phyloP scores from a whole-genome alignment of 176 grass and related monocot species.

The Oryza meyeriana region DNA sequence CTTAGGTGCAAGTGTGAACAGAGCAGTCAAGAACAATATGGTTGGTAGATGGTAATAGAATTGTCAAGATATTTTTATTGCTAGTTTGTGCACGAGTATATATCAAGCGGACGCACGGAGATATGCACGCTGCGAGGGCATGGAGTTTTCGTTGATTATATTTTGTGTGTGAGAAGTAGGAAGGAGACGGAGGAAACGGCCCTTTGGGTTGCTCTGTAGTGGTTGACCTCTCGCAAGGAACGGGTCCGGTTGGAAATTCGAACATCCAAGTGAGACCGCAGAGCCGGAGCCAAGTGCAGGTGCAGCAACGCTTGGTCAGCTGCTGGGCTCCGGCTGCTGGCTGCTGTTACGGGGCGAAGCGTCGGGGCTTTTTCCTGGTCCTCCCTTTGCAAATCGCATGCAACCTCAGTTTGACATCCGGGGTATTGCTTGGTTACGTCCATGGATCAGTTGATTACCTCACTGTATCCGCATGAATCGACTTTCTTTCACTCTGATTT shows the following conservation, averaged over 20 bases:
- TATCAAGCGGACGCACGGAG: neutral
- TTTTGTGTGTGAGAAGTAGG: neutral
- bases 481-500: neutral
- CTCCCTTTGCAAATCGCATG: neutral
- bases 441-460: neutral
- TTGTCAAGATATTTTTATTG: neutral
- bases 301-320: neutral
- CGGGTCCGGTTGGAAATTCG: constrained; percentile 12
- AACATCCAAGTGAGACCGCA: constrained; percentile 25
- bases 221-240: constrained; percentile 10
- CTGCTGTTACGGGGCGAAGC: constrained; percentile 9
- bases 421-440: neutral
- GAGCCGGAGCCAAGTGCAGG: neutral
- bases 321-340: neutral
- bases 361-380: constrained; percentile 14
- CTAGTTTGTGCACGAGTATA: neutral
- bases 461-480: neutral
- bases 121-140: neutral
- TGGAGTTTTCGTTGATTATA: neutral
- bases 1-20: neutral
- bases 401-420: neutral
- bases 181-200: neutral
- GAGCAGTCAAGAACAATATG: neutral
- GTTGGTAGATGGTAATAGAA: neutral
- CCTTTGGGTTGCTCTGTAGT: neutral